phyloP scores from a whole-genome alignment of 176 grass and related monocot species.

The Elymus sibiricus region DNA sequence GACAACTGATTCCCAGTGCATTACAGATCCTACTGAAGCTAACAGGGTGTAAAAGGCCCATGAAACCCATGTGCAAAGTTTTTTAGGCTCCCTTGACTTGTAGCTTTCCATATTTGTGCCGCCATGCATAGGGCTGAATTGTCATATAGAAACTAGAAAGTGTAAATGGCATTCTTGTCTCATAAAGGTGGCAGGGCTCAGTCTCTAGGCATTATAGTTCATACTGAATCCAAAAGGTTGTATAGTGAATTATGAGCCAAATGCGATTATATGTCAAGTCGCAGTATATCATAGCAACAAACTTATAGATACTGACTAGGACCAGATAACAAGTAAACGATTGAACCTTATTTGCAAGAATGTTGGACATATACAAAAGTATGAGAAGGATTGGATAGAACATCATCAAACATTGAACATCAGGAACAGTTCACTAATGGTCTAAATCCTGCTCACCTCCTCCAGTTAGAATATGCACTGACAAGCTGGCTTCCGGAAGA shows the following conservation, averaged over 20 bases:
- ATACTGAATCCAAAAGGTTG: slow-evolving; percentile 18
- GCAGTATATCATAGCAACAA: not conserved
- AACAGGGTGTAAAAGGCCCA: slow-evolving; percentile 19
- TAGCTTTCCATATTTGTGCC: slow-evolving; percentile 10
- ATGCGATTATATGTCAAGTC: slow-evolving; percentile 1
- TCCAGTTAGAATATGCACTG: slow-evolving; percentile 20
- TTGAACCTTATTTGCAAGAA: slow-evolving; percentile 29
- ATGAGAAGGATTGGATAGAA: slow-evolving; percentile 12
- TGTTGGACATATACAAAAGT: slow-evolving; percentile 28
- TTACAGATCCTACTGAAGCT: slow-evolving; percentile 12
- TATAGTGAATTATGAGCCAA: slow-evolving; percentile 3
- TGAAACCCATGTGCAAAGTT: not conserved
- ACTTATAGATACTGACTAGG: not conserved
- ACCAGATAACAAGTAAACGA: not conserved
- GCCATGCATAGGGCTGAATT: not conserved
- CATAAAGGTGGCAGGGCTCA: slow-evolving; percentile 20
- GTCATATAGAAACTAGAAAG: slow-evolving; percentile 18
- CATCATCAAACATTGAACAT: not conserved
- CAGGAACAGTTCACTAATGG: not conserved
- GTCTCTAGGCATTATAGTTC: slow-evolving; percentile 3
- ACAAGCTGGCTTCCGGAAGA: slow-evolving; percentile 24
- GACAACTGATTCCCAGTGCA: slow-evolving; percentile 20
- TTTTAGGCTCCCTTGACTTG: slow-evolving; percentile 21
- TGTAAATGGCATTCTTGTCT: slow-evolving; percentile 29
- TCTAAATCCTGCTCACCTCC: slow-evolving; percentile 32